phyloP scores from a whole-genome alignment of 306 rosid genomes.

The Vigna nakashimae region DNA sequence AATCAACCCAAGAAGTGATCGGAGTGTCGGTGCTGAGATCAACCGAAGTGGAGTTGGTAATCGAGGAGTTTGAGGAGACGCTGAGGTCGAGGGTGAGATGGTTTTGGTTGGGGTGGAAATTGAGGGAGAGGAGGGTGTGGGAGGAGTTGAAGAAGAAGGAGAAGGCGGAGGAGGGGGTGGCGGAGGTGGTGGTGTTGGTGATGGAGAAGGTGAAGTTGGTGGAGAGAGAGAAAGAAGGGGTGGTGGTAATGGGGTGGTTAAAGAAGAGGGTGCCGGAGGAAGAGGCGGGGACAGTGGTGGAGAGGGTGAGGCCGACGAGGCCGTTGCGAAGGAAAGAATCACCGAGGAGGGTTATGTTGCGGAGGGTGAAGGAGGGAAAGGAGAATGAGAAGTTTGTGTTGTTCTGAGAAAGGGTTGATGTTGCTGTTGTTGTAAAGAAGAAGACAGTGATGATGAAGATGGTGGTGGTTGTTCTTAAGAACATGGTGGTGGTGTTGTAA shows the following conservation, averaged over 20 bases:
- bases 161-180: slow-evolving; percentile 54
- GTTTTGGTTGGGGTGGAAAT: slow-evolving; percentile 57
- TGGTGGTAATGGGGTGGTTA: slow-evolving; percentile 58
- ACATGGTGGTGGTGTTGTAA: slow-evolving; percentile 35
- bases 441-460: slow-evolving; percentile 18
- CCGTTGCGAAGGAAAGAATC: slow-evolving; percentile 82
- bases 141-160: slow-evolving; percentile 64
- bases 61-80: slow-evolving; percentile 49
- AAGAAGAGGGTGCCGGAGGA: slow-evolving; percentile 68
- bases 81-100: slow-evolving; percentile 61
- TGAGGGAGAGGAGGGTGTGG: slow-evolving; percentile 52
- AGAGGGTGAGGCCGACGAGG: slow-evolving; percentile 70
- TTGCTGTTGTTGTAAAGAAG: neutral
- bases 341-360: slow-evolving; percentile 87
- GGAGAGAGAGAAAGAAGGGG: slow-evolving; percentile 48
- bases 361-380: slow-evolving; percentile 68
- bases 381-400: slow-evolving; percentile 38
- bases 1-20: slow-evolving; percentile 79
- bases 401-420: slow-evolving; percentile 32
- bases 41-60: slow-evolving; percentile 48
- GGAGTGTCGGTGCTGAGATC: slow-evolving; percentile 54
- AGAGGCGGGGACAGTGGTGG: slow-evolving; percentile 72
- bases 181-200: slow-evolving; percentile 48
- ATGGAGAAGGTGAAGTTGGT: slow-evolving; percentile 67
- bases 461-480: slow-evolving; percentile 9